Evolutionary conservation across 2,329 filamentous ascomycete genomes (phyloP), one percentile per base, ranked within the genome.

Genomic region (Tolypocladium paradoxum): DNA sequence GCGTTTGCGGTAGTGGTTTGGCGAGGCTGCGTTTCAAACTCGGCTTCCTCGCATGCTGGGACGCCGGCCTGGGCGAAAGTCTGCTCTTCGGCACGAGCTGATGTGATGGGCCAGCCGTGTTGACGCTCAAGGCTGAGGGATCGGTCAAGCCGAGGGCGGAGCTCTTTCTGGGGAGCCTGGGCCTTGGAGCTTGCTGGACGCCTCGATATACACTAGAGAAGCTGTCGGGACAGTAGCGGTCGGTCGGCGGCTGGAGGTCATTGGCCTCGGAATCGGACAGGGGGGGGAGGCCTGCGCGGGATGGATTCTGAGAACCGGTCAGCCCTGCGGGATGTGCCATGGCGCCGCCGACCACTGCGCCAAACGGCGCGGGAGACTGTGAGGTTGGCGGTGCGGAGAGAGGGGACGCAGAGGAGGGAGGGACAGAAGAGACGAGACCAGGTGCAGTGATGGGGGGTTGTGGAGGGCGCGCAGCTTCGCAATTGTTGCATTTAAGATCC

Each of bases 1-100:
- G 77, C 27, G 78, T 72, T 55, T 76, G 73, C 36, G 79, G 79
- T 24, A 82, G 65, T 49, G 79, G 79, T 64, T 83, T 83, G 60
- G 74, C 73, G 57, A 82, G 77, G 60, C 78, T 82, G 54, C 76
- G 70, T 61, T 79, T 77, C 49, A 82, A 66, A 58, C 75, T 82
- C 64, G 79, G 56, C 59, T 73, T 76, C 58, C 76, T 72, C 54
- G 68, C 78, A 81, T 82, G 77, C 68, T 77, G 70, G 48, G 63
- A 53, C 53, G 50, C 53, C 33, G 54, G 43, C 45, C 56, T 56
- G 29, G 57, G 54, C 47, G 57, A 55, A 54, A 59, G 27, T 57
- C 55, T 48, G 60, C 53, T 45, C 29, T 53, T 48, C 40, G 55
- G 55, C 29, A 52, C 40, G 14, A 31, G 38, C 31, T 56, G 54